Evolutionary conservation across 1,139 yeast species (phyloP).

Genomic region (Blastobotrys indianensis): DNA sequence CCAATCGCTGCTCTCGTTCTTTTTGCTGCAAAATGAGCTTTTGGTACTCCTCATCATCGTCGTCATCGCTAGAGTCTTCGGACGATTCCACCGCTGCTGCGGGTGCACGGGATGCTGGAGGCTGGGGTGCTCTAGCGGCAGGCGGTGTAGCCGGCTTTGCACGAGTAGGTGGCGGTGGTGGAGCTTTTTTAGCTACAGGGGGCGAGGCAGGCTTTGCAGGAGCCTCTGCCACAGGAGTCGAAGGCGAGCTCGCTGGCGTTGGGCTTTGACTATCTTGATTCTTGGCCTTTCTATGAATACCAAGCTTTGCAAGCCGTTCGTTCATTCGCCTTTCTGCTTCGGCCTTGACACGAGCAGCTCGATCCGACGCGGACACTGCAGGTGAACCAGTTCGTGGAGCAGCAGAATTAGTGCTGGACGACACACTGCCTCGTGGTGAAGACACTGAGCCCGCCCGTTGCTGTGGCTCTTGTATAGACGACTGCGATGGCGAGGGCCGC

Average conservation of each 20-base stretch:
- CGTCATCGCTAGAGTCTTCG: slow-evolving; percentile 5
- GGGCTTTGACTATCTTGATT: slow-evolving; percentile 4
- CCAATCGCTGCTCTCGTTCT: slow-evolving; percentile 30
- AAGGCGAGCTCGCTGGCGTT: slow-evolving; percentile 17
- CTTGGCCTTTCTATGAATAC: slow-evolving; percentile 47
- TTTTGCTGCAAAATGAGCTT: slow-evolving; percentile 44
- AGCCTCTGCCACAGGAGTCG: slow-evolving; percentile 9
- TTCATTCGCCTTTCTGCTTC: slow-evolving; percentile 89
- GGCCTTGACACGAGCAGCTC: slow-evolving; percentile 80
- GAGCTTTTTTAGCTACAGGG: slow-evolving; percentile 8
- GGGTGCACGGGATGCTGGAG: slow-evolving; percentile 17
- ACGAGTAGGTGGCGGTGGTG: slow-evolving; percentile 16
- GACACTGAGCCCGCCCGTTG: background rate
- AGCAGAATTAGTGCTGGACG: background rate
- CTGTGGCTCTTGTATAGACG: slow-evolving; percentile 1
- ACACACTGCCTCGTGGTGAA: background rate
- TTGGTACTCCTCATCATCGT: slow-evolving; percentile 42
- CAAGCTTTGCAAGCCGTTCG: slow-evolving; percentile 81
- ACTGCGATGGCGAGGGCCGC: slow-evolving; percentile 18
- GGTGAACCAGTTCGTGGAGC: background rate
- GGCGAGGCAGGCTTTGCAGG: slow-evolving; percentile 13
- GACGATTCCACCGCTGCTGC: slow-evolving; percentile 16
- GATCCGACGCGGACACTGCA: slow-evolving; percentile 36
- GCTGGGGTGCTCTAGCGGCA: slow-evolving; percentile 12
- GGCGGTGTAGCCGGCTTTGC: slow-evolving; percentile 2